Percentiles rank a stretch among this genome's conserved stretches.
phyloP scores from a whole-genome alignment of 768 basidiomycete genomes.

The Mycena polygramma region DNA sequence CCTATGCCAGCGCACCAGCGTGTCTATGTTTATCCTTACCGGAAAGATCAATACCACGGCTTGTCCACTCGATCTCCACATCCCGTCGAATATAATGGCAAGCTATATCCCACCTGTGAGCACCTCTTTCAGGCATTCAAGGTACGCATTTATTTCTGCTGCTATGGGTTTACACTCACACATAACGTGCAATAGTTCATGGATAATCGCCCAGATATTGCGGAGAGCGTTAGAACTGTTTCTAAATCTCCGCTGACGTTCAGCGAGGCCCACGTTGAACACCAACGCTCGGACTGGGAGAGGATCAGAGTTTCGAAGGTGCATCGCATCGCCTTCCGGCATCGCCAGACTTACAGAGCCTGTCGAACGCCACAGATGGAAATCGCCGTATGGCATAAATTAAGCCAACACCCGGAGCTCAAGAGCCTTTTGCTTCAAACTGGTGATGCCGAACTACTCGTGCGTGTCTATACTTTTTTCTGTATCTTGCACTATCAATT shows the following conservation, averaged over 20 bases:
- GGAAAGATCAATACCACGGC: background rate
- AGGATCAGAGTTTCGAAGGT: constrained; percentile 7
- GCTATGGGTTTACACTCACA: too few species aligned
- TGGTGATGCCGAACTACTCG: constrained; percentile 10
- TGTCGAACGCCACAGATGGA: constrained; percentile 1
- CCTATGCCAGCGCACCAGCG: background rate
- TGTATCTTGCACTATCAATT: background rate
- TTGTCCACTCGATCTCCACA: constrained; percentile 55
- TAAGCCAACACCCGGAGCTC: constrained; percentile 12
- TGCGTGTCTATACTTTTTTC: background rate
- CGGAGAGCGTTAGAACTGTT: constrained; percentile 12
- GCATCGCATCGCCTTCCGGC: background rate
- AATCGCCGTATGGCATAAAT: constrained; percentile 21
- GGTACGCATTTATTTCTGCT: constrained; percentile 38
- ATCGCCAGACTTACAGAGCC: background rate
- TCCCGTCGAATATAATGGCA: constrained; percentile 55
- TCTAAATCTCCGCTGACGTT: constrained; percentile 1
- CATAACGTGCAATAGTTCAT: background rate
- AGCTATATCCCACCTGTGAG: constrained; percentile 63
- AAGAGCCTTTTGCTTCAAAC: background rate
- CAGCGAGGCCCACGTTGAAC: background rate
- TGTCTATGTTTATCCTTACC: background rate
- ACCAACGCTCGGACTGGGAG: constrained; percentile 17
- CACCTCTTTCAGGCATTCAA: constrained; percentile 68
- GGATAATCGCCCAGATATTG: constrained; percentile 17